Conservation (phyloP, 2,329 filamentous ascomycete genomes). For the Sodiomyces alkalinus region DNA sequence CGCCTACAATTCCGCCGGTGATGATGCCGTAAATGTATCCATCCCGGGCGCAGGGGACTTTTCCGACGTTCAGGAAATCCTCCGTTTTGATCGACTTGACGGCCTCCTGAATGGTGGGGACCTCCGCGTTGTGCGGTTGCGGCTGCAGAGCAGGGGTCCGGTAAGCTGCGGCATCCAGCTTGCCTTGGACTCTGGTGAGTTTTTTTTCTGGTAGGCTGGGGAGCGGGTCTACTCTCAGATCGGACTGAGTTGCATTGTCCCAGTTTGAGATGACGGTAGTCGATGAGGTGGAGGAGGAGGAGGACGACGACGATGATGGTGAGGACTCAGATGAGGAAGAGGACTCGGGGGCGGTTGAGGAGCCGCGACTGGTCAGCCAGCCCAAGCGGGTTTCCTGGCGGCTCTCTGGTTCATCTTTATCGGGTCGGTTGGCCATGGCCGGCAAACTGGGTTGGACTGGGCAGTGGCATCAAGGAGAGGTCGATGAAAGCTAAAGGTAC, state of each 20-base stretch:
- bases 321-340: background rate
- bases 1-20: slow-evolving; percentile 60
- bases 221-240: slow-evolving; percentile 1
- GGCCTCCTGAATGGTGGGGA: slow-evolving; percentile 35
- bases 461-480: too few species aligned
- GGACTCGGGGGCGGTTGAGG: background rate
- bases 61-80: slow-evolving; percentile 59
- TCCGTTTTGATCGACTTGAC: slow-evolving; percentile 50
- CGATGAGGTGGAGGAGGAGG: too few species aligned
- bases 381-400: background rate
- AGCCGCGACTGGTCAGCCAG: slow-evolving; percentile 1
- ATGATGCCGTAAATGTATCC: slow-evolving; percentile 73
- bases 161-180: slow-evolving; percentile 7
- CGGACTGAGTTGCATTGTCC: background rate
- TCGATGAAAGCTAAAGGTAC: too few species aligned
- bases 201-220: slow-evolving; percentile 1
- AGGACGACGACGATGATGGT: too few species aligned
- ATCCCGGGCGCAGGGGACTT: slow-evolving; percentile 71
- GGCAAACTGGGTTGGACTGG: too few species aligned
- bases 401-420: slow-evolving; percentile 1
- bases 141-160: slow-evolving; percentile 8
- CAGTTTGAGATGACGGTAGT: too few species aligned
- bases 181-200: slow-evolving; percentile 6
- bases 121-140: slow-evolving; percentile 7
- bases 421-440: too few species aligned